Percentiles rank a stretch among this genome's conserved stretches.
Evolutionary conservation across 2,329 filamentous ascomycete genomes (phyloP).

Genomic region (Pseudocercospora vitis): DNA sequence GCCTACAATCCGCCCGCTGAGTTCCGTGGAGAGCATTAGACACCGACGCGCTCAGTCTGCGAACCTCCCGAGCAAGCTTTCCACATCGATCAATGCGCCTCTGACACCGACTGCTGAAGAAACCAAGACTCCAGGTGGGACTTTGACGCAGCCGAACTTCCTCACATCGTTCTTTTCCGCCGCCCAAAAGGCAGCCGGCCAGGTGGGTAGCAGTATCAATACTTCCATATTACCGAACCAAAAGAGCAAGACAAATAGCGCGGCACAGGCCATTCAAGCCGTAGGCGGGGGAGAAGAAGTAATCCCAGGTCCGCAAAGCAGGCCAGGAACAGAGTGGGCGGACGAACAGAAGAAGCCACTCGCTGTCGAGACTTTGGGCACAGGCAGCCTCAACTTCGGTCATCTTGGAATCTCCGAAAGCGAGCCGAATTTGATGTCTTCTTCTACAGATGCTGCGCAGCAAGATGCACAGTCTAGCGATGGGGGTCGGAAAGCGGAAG

Average conservation of each 20-base stretch:
- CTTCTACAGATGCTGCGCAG: constrained; percentile 43
- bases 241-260: constrained; percentile 42
- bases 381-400: constrained; percentile 83
- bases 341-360: constrained; percentile 62
- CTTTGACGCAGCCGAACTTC: constrained; percentile 59
- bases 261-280: constrained; percentile 26
- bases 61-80: constrained; percentile 75
- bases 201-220: constrained; percentile 70
- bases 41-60: constrained; percentile 36
- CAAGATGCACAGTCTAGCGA: constrained; percentile 42
- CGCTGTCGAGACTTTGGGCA: constrained; percentile 84
- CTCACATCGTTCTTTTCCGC: constrained; percentile 92
- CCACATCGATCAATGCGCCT: constrained; percentile 69
- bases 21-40: constrained; percentile 36
- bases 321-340: constrained; percentile 43
- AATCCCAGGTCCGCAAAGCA: constrained; percentile 35
- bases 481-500: constrained; percentile 57
- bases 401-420: constrained; percentile 73
- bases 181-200: constrained; percentile 85
- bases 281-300: constrained; percentile 43
- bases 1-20: constrained; percentile 24
- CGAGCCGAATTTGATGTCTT: constrained; percentile 57
- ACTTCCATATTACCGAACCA: constrained; percentile 57
- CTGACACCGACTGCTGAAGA: constrained; percentile 77
- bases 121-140: constrained; percentile 58